Evolutionary conservation across 2,329 filamentous ascomycete species (phyloP).

Genomic region (Exophiala aquamarina): DNA sequence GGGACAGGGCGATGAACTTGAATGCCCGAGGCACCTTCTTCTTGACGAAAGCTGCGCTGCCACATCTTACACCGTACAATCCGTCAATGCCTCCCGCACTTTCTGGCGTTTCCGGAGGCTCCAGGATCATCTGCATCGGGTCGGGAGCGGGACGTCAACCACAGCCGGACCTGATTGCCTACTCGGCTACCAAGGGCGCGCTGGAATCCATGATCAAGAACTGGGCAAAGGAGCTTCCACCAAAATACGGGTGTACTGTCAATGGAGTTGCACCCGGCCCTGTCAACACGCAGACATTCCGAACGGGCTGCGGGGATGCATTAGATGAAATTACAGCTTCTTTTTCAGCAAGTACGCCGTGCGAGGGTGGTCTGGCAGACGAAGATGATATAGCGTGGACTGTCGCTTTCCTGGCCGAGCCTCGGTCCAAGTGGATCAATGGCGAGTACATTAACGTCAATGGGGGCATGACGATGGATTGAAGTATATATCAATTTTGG

Average conservation of each 20-base stretch:
- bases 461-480: not conserved
- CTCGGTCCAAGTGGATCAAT: not conserved
- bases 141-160: conserved; percentile 42
- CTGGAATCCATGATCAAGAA: conserved; percentile 39
- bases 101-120: too few relatives aligned
- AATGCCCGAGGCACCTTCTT: conserved; percentile 50
- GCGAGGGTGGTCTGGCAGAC: not conserved
- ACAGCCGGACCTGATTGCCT: conserved; percentile 33
- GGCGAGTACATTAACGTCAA: not conserved
- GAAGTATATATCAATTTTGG: too few relatives aligned
- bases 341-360: not conserved
- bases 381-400: not conserved
- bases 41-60: conserved; percentile 32
- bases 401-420: not conserved
- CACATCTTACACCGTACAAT: conserved; percentile 36
- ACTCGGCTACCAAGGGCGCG: conserved; percentile 42
- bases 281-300: too few relatives aligned
- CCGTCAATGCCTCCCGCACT: too few relatives aligned
- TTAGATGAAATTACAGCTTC: not conserved
- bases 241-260: conserved; percentile 33
- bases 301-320: conserved; percentile 33
- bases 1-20: conserved; percentile 44
- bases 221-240: conserved; percentile 29
- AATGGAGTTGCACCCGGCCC: conserved; percentile 34
- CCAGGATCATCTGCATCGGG: conserved; percentile 43